A percentile compares a stretch with the other conserved stretches of the same genome.
Conservation (phyloP, 1,139 yeast genomes). For the Magnusiomyces tetraspermus region DNA sequence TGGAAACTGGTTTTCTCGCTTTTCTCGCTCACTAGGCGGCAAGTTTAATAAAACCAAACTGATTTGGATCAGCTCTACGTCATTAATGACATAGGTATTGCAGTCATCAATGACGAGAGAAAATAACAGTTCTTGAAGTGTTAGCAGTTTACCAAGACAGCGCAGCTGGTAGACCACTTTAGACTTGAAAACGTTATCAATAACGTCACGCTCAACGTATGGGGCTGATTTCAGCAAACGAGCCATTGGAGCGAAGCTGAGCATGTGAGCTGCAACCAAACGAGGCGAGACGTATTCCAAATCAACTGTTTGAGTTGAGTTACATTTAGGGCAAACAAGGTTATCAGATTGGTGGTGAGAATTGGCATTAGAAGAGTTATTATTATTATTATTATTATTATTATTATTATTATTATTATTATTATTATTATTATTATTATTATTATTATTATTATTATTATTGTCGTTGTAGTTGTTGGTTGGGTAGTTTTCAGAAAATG, state of each 20-base stretch:
- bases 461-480: background rate
- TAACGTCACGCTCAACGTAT: conserved; percentile 1
- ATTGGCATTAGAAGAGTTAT: no score
- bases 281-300: conserved; percentile 3
- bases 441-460: background rate
- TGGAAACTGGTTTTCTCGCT: conserved; percentile 2
- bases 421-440: no score
- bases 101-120: background rate
- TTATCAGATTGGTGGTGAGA: no score
- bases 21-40: conserved; percentile 1
- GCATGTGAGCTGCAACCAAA: background rate
- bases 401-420: no score
- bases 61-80: conserved; percentile 4
- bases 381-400: no score
- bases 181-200: background rate
- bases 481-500: background rate
- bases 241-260: conserved; percentile 1
- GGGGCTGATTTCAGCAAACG: background rate
- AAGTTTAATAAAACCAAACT: background rate
- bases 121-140: background rate
- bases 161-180: background rate
- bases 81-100: background rate
- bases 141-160: background rate
- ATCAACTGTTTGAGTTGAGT: background rate
- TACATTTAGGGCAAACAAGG: background rate